Base-by-base conservation (phyloP, 352 stramenopile species). In the Pythium rhizo-oryzae region DNA sequence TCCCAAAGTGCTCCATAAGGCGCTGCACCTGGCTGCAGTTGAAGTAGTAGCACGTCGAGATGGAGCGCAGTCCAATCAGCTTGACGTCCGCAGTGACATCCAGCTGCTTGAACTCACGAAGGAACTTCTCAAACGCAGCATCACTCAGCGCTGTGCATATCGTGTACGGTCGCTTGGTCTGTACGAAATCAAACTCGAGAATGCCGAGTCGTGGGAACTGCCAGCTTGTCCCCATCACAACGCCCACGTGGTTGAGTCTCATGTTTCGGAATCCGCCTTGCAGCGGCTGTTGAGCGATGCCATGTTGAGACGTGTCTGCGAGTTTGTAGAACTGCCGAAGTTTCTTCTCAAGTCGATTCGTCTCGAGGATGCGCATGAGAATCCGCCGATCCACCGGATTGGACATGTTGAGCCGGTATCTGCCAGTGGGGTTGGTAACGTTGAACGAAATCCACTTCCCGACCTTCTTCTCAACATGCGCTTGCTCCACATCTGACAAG, bases 401-500 rank as follows among this genome's bases (percentile, higher is more conserved):
- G 30, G 78, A 64, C 85, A 93, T 89, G 56, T 90, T 90, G 18
- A 93, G 70, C 9, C 80, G 73, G 49, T 91, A 91, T 41, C 71
- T 70, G 13, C 85, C 85, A n/a, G 75, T 90, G 6, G 81, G 77
- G n/a, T 93, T 93, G 63, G 70, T 65, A 19, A 85, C 72, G 55
- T 91, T 91, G 60, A 93, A 91, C 1, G 82, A 90, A 59, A 91
- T 84, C 85, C 85, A 93, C 54, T 91, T 91, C 41, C 83, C 85
- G 8, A 93, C 81, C 18, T 86, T 84, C 56, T 84, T 76, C 57
- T 91, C 85, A 11, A 91, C 81, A 52, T 89, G 79, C 15, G 70
- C 76, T 65, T 93, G 85, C 62, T 93, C 85, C 43, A 93, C 67
- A 43, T 85, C 83, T 8, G 81, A 90, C 0, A 93, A 62, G 47